Base-by-base conservation (phyloP, 257 asterid genomes). In the Solanum medicagineum region DNA sequence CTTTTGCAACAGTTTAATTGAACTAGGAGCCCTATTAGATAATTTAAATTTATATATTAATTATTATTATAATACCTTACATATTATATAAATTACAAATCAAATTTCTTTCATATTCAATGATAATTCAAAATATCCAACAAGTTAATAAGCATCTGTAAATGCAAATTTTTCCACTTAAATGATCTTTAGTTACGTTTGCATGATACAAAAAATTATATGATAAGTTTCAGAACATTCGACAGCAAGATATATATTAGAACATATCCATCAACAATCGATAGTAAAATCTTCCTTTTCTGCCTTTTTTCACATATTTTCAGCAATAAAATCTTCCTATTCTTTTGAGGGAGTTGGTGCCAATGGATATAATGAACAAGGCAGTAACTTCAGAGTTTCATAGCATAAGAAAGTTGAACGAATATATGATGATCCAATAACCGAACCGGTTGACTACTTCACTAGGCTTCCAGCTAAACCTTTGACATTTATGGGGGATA, bases 401-500 rank as follows among this genome's bases (percentile, higher is more conserved):
- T 75, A 91, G 89, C 8, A 86, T 91, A 5, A 94, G 87, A 86
- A 95, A 94, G 90, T 94, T 95, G 66, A 95, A 94, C 1, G 97
- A 92, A 86, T 89, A 93, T 32, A 97, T 91, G 84, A 96, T 81
- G 62, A 96, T 88, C 98, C 98, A 96, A 47, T 94, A 89, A 80
- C 98, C 94, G 55, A 94, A 69, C 97, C 98, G 95, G 90, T 91
- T 95, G 57, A 92, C 88, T 85, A 95, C 94, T 60, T 93, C 89
- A 95, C 99, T 49, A 95, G 84, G 88, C 97, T 96, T 75, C 98
- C 98, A 24, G 97, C 98, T 63, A 87, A 63, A 44, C 98, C 97
- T 91, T 96, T 95, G 84, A 96, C 93, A 81, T 96, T 96, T 74
- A 96, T 92, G 4, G 98, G 98, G 80, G 95, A 96, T 63, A 96